phyloP scores from a whole-genome alignment of 768 basidiomycete species.

The Pleurotus platypus region DNA sequence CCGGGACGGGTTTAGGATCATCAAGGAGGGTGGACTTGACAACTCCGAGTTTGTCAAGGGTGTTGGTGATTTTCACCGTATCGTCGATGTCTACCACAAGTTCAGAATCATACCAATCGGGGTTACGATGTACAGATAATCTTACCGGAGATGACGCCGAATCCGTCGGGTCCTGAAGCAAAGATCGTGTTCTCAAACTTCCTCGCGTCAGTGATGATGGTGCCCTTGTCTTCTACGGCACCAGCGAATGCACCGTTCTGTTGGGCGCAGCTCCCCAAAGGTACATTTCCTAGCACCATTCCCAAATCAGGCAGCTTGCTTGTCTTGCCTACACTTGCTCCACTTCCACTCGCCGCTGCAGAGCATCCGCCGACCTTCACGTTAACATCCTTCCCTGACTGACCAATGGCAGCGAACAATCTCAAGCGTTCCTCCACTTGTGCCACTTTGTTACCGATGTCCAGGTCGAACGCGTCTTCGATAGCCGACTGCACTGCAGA shows the following conservation, averaged over 20 bases:
- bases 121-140: neutral
- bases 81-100: constrained; percentile 36
- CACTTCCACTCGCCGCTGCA: constrained; percentile 5
- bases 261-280: constrained; percentile 27
- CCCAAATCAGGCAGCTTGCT: constrained; percentile 28
- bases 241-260: constrained; percentile 12
- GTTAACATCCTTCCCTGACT: constrained; percentile 26
- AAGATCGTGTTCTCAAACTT: constrained; percentile 28
- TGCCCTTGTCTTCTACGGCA: constrained; percentile 14
- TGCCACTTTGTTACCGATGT: constrained; percentile 23
- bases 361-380: constrained; percentile 29
- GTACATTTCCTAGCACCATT: constrained; percentile 27
- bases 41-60: constrained; percentile 29
- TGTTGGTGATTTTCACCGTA: constrained; percentile 39
- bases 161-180: constrained; percentile 30
- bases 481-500: constrained; percentile 19
- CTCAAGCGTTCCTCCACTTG: constrained; percentile 26
- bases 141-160: constrained; percentile 41
- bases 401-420: constrained; percentile 29
- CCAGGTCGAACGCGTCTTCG: constrained; percentile 22
- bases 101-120: neutral
- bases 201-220: constrained; percentile 16
- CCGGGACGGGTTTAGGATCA: constrained; percentile 34
- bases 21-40: constrained; percentile 36
- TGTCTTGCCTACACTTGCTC: constrained; percentile 23